These are phyloP conservation scores for Quercus mongolica DNA, from an alignment of 306 rosid genomes.

Conservation along the genomic window DNA sequence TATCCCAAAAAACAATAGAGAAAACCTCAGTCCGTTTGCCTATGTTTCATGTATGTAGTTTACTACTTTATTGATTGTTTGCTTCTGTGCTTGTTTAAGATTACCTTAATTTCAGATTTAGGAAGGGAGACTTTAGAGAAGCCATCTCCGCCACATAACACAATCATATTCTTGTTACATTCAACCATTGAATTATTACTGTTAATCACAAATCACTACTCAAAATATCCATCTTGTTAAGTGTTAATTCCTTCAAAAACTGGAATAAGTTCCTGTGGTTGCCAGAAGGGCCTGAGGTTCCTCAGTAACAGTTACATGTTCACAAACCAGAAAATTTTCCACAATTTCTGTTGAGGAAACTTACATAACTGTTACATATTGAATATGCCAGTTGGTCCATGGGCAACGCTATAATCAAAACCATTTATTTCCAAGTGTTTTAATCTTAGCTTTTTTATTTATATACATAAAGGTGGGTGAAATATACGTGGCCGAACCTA, in stretches of 20 bases:
- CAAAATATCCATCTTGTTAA: neutral
- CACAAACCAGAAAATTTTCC: neutral
- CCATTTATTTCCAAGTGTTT: too few relatives aligned
- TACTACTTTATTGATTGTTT: neutral
- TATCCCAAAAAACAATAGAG: too few relatives aligned
- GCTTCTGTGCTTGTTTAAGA: neutral
- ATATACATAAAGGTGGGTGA: too few relatives aligned
- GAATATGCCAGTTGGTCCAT: neutral
- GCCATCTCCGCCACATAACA: neutral
- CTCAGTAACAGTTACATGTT: neutral
- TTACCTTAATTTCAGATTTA: neutral
- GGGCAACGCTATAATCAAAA: too few relatives aligned
- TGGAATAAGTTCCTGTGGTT: neutral
- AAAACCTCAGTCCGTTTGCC: neutral
- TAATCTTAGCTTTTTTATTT: too few relatives aligned
- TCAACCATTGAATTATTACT: neutral
- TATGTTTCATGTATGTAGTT: neutral
- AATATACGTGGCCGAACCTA: too few relatives aligned
- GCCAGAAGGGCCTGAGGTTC: neutral
- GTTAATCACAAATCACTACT: neutral
- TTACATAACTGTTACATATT: neutral
- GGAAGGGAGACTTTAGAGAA: neutral
- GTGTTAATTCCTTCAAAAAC: neutral
- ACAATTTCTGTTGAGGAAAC: neutral
- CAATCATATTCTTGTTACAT: neutral